Conservation (phyloP, 164 flowering plant species). For the Tetracentron sinense region DNA sequence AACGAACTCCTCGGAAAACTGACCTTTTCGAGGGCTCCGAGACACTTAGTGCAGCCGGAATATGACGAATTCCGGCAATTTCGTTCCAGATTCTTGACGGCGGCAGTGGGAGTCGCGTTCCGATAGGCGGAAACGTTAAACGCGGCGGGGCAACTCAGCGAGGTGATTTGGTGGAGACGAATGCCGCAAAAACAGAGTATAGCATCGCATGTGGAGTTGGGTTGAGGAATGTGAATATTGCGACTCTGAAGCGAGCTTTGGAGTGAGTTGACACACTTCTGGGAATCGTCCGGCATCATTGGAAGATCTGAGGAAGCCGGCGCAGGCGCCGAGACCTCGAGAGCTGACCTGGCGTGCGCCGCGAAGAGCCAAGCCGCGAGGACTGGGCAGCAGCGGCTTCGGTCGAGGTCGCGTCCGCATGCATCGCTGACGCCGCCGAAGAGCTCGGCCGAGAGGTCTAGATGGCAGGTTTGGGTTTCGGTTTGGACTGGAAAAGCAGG, state of each 20-base stretch:
- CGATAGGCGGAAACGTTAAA: conserved; percentile 50
- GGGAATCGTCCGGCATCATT: conserved; percentile 96
- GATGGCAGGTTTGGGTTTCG: conserved; percentile 54
- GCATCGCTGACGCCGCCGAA: conserved; percentile 93
- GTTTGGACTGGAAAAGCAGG: conserved; percentile 87
- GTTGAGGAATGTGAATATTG: conserved; percentile 68
- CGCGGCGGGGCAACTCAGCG: conserved; percentile 90
- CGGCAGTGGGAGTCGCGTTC: conserved; percentile 84
- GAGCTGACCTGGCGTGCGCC: conserved; percentile 83
- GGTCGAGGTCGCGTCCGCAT: conserved; percentile 73
- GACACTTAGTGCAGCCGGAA: conserved; percentile 88
- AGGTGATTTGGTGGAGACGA: conserved; percentile 82
- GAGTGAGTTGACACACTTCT: conserved; percentile 83
- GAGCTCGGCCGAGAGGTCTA: conserved; percentile 89
- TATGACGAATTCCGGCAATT: conserved; percentile 83
- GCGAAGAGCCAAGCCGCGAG: conserved; percentile 99
- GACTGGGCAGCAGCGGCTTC: conserved; percentile 96
- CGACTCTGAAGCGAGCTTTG: conserved; percentile 63
- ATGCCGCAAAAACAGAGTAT: conserved; percentile 92
- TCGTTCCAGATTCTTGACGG: conserved; percentile 64
- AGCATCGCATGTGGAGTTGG: conserved; percentile 82
- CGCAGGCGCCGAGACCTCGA: conserved; percentile 44
- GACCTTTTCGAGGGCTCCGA: conserved; percentile 91
- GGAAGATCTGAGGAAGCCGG: conserved; percentile 55
- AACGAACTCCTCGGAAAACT: background rate